phyloP scores from a whole-genome alignment of 306 rosid genomes.

The Dalbergia cultrata region DNA sequence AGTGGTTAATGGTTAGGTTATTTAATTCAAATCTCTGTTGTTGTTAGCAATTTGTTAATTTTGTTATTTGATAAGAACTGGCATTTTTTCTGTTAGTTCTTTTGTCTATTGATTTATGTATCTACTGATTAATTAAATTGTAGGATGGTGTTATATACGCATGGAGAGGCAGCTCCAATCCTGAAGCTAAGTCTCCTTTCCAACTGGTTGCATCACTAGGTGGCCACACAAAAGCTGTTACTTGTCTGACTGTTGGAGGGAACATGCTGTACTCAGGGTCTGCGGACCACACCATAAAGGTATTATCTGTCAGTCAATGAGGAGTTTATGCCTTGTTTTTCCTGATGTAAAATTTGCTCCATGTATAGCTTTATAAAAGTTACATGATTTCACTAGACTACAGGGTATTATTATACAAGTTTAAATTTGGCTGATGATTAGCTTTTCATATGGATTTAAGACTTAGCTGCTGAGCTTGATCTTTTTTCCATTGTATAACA shows the following conservation, averaged over 20 bases:
- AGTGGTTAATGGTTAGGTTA: neutral
- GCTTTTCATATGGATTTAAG: neutral
- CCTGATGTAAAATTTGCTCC: neutral
- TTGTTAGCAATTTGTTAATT: neutral
- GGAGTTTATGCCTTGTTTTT: neutral
- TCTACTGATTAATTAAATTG: neutral
- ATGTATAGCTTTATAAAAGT: neutral
- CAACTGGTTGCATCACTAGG: constrained; percentile 36
- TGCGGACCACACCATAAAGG: constrained; percentile 58
- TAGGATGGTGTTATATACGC: constrained; percentile 54
- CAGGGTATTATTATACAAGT: neutral
- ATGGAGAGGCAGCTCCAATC: constrained; percentile 49
- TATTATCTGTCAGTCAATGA: neutral
- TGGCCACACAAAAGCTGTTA: constrained; percentile 49
- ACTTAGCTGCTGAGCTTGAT: neutral
- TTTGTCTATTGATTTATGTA: neutral
- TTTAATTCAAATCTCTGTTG: neutral
- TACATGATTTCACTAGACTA: neutral
- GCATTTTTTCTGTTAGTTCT: neutral
- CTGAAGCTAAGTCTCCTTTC: constrained; percentile 40
- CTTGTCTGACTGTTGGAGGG: constrained; percentile 46
- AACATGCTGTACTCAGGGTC: constrained; percentile 56
- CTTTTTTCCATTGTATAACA: neutral
- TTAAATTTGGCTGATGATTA: neutral
- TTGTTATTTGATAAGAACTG: neutral